Evolutionary conservation across 75 land plant genomes (phyloP).

Genomic region (Pinus tabuliformis): DNA sequence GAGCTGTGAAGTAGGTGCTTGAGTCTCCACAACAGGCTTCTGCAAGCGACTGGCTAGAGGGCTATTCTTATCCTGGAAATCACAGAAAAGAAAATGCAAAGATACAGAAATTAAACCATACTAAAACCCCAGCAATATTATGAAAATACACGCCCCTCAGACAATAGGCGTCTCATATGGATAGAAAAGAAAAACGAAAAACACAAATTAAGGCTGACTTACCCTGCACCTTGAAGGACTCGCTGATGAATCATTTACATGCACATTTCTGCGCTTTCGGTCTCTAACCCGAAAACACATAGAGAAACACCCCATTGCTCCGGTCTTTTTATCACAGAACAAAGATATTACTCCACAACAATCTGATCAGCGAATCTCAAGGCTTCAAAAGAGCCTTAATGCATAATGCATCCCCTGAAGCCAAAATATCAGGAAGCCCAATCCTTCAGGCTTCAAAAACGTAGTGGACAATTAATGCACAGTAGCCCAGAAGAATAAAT

Average conservation of each 20-base stretch:
- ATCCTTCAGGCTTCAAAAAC: too few species aligned
- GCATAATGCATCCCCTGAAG: too few species aligned
- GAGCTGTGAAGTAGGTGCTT: neutral
- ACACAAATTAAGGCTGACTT: neutral
- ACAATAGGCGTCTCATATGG: too few species aligned
- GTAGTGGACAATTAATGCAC: too few species aligned
- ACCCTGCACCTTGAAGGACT: slow-evolving; percentile 4
- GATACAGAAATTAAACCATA: neutral
- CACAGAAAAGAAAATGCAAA: neutral
- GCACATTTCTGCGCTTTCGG: neutral
- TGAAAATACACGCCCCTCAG: too few species aligned
- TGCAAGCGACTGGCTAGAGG: neutral
- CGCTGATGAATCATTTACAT: neutral
- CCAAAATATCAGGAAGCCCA: too few species aligned
- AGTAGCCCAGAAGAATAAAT: too few species aligned
- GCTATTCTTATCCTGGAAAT: slow-evolving; percentile 7
- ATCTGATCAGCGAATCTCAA: slow-evolving; percentile 4
- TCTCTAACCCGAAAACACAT: neutral
- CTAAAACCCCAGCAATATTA: neutral
- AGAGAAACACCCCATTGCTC: slow-evolving; percentile 10
- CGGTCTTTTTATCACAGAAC: neutral
- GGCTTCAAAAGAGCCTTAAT: neutral
- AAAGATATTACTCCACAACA: neutral
- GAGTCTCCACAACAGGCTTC: neutral
- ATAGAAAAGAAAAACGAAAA: too few species aligned